A percentile compares a stretch with the other conserved stretches of the same genome.
These are phyloP conservation scores for Ceratocystis destructans DNA, from an alignment of 2,329 filamentous ascomycete genomes.

Conservation along the genomic window DNA sequence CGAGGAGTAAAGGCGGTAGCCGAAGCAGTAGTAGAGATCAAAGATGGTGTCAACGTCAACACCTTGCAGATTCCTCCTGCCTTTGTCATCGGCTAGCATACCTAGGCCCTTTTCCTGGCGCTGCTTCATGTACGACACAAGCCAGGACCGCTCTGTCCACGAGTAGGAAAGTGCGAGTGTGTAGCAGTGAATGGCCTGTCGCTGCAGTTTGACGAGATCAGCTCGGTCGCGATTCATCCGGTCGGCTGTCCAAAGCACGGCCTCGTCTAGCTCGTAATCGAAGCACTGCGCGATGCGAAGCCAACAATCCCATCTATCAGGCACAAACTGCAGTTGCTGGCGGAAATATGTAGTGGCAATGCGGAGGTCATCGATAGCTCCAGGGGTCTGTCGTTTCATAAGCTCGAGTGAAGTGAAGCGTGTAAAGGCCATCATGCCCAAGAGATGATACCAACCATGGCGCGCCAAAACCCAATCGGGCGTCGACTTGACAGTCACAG, in stretches of 20 bases:
- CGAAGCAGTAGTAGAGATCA: conserved; percentile 47
- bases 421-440: conserved; percentile 75
- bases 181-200: conserved; percentile 71
- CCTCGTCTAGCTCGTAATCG: conserved; percentile 76
- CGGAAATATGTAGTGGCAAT: conserved; percentile 67
- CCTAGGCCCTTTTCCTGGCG: background rate
- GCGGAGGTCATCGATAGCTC: conserved; percentile 70
- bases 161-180: conserved; percentile 46
- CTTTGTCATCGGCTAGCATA: conserved; percentile 23
- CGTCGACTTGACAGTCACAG: conserved; percentile 51
- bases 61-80: conserved; percentile 4
- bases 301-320: conserved; percentile 80
- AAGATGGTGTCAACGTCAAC: conserved; percentile 28
- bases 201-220: conserved; percentile 62
- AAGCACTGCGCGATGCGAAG: conserved; percentile 77
- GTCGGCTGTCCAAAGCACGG: conserved; percentile 76
- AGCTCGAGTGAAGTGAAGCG: conserved; percentile 61
- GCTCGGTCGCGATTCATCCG: conserved; percentile 74
- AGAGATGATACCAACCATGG: conserved; percentile 82
- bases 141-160: conserved; percentile 25
- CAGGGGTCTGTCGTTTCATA: conserved; percentile 62
- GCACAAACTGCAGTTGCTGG: conserved; percentile 69
- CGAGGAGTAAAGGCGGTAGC: conserved; percentile 47
- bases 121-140: conserved; percentile 11
- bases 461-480: conserved; percentile 56